Evolutionary conservation across 78 protist species (phyloP), one percentile per base, ranked within the genome.

Genomic region (Capsaspora owczarzaki): DNA sequence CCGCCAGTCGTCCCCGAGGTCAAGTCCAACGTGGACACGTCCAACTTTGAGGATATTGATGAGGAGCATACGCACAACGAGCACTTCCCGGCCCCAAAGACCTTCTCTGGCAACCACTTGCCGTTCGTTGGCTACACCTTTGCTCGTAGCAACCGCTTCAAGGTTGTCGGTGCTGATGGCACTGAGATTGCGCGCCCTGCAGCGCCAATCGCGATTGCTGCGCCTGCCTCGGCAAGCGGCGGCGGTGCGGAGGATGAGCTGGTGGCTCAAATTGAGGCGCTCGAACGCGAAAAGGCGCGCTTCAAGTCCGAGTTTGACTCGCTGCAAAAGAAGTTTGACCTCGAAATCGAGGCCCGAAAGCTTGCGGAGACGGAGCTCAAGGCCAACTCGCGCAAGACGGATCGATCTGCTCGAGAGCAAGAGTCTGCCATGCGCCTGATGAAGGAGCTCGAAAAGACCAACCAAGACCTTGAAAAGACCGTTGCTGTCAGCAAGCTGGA

Each of bases 11-110:
- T 63, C 42, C 72, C 72, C 38, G 72, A 63, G 41, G 10, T 35
- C 2, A 41, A 25, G 42, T 33, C 23, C 41, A 41, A 35, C 41
- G 72, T 43, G 44, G 84, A 82, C 80, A 61, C 78, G 70, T 23
- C 61, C 60, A 81, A 86, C 78, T 86, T 86, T 74, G 89, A 85
- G 6, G 74, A 12, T 40, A 2, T 71, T 20, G 87, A 84, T 31
- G 78, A 46, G 33, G 14, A 74, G 74, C 25, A 56, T 12, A 29
- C 66, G 66, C 66, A 56, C 66, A 56, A 16, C 33, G 66, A 56
- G 66, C 20, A 16, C 10, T 56, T 56, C 14, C 66, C 12, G 66
- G 66, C 25, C 33, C 66, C 66, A 29, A 35, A 29, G 72, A 16
- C 72, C 33, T 63, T 63, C 72, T 33, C 72, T 31, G 72, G 72